phyloP scores from a whole-genome alignment of 176 grass and related monocot genomes.

The Urochloa ruziziensis region DNA sequence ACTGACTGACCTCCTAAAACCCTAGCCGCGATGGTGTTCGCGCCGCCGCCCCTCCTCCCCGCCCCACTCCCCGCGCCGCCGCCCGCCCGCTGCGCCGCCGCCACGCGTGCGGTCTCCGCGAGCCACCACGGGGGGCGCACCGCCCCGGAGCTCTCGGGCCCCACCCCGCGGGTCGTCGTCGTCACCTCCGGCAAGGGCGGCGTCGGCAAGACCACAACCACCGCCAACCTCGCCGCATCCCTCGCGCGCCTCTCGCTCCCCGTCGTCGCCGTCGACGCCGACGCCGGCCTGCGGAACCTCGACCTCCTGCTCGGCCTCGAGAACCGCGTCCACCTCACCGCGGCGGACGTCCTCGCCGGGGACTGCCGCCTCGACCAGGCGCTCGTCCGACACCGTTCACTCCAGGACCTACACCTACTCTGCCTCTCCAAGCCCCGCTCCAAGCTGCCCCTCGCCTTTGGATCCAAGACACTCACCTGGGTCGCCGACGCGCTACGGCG shows the following conservation, averaged over 20 bases:
- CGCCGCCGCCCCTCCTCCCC: constrained; percentile 25
- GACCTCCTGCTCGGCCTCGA: constrained; percentile 91
- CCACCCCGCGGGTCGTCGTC: constrained; percentile 78
- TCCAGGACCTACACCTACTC: constrained; percentile 74
- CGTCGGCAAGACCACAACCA: constrained; percentile 93
- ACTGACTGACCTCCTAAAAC: neutral
- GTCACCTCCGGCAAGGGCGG: constrained; percentile 95
- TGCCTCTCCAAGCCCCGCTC: constrained; percentile 96
- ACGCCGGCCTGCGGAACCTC: constrained; percentile 86
- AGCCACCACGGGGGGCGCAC: constrained; percentile 34
- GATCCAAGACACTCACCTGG: constrained; percentile 92
- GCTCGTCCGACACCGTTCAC: constrained; percentile 79
- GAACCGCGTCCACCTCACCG: constrained; percentile 91
- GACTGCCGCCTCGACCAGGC: constrained; percentile 98
- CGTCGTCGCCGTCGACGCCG: constrained; percentile 77
- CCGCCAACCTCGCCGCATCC: constrained; percentile 81
- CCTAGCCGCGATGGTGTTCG: constrained; percentile 43
- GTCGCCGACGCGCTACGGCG: constrained; percentile 70
- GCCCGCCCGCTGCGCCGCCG: neutral
- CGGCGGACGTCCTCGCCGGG: constrained; percentile 84
- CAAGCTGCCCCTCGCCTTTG: constrained; percentile 89
- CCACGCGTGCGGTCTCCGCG: neutral
- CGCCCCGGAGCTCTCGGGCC: constrained; percentile 68
- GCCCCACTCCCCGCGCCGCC: neutral
- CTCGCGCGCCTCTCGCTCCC: constrained; percentile 79